Evolutionary conservation across 352 stramenopile species (phyloP), one percentile per base, ranked within the genome.

Genomic region (Globisporangium spiculum): DNA sequence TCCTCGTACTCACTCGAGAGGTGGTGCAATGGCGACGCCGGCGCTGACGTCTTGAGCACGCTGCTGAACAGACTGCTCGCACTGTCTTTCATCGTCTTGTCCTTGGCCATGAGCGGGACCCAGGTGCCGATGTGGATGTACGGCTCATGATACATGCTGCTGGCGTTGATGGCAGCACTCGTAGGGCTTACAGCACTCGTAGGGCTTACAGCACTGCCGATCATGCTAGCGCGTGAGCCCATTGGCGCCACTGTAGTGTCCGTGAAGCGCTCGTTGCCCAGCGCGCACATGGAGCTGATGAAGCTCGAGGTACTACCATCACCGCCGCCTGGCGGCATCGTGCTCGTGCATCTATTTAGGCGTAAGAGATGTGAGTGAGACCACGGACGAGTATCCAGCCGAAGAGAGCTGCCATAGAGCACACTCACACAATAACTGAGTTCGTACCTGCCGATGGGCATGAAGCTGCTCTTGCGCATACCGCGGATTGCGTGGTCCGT

Each of bases 91-190:
- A 67, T 30, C 10, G 24, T 16, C 68, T 79, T 83, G 66, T 89
- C 77, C 14, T 80, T 89, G 6, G 80, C n/a, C 60, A 90, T 74
- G 53, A 91, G 70, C 2, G 78, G 80, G n/a, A 89, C 72, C 83
- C 83, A 93, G 12, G 83, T 93, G 18, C 83, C 86, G 24, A 93
- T 88, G 60, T 93, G 83, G 44, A 91, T 85, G 58, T 92, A 90
- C 6, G 86, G 86, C 71, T 93, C 83, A 3, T 88, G 75, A 63
- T 80, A 81, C 3, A 71, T 65, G 4, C 72, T 64, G 55, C 41
- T 58, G 27, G 12, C 26, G 20, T 6, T 41, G 9, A 26, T 38
- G 0, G 27, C 8, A 16, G 54, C 26, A 38, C 24, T 32, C 16
- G 26, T 20, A 22, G 24, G 22, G 9, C 22, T 24, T 24, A 24